Evolutionary conservation across 768 basidiomycete genomes (phyloP).

Genomic region (Lactifluus subvellereus): DNA sequence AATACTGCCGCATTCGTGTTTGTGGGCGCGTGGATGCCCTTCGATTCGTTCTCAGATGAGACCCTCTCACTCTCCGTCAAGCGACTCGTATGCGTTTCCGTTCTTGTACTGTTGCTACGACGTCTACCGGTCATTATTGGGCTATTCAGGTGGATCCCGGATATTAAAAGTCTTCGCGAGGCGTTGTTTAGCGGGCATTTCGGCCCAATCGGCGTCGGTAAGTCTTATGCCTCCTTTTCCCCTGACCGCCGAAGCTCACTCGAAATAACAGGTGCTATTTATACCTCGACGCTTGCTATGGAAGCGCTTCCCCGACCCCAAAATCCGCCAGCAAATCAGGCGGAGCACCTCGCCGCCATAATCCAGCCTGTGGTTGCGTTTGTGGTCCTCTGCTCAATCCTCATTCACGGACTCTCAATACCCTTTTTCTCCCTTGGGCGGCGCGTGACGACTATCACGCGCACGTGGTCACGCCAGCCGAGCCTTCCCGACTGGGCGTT

Average conservation of each 20-base stretch:
- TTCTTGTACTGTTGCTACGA: constrained; percentile 76
- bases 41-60: constrained; percentile 64
- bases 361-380: constrained; percentile 95
- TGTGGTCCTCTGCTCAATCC: constrained; percentile 88
- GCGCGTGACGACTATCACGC: constrained; percentile 83
- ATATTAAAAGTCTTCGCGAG: constrained; percentile 91
- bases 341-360: constrained; percentile 58
- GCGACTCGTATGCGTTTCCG: constrained; percentile 77
- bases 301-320: constrained; percentile 46
- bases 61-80: constrained; percentile 69
- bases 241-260: not conserved
- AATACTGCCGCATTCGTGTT: constrained; percentile 94
- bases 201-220: constrained; percentile 78
- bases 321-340: constrained; percentile 47
- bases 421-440: constrained; percentile 90
- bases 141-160: constrained; percentile 90
- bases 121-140: constrained; percentile 80
- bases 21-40: constrained; percentile 98
- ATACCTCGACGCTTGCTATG: constrained; percentile 82
- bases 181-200: constrained; percentile 95
- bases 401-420: constrained; percentile 86
- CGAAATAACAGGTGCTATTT: constrained; percentile 64
- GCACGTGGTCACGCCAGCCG: constrained; percentile 80
- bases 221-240: constrained; percentile 21
- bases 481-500: constrained; percentile 77